These are phyloP conservation scores for Globisporangium radiosum DNA, from an alignment of 352 stramenopile genomes.

Conservation along the genomic window DNA sequence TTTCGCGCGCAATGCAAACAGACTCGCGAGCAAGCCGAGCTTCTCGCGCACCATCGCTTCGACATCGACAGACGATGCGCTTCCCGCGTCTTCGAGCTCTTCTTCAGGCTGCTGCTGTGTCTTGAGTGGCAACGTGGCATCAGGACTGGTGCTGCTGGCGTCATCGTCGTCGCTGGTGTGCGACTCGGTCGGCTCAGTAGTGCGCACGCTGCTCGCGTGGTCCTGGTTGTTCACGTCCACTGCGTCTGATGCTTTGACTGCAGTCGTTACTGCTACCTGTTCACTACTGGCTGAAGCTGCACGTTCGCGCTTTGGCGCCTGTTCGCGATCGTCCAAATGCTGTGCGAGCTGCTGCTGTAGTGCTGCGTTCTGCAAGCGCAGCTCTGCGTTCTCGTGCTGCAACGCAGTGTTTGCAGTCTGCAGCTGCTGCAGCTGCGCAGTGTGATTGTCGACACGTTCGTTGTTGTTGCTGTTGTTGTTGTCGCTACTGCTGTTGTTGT, in stretches of 20 bases:
- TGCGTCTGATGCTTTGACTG: no score
- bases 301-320: neutral
- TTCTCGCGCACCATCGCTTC: constrained; percentile 18
- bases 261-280: neutral
- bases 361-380: neutral
- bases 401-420: neutral
- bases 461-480: neutral
- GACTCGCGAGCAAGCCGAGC: constrained; percentile 18
- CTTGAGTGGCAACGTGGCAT: neutral
- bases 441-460: neutral
- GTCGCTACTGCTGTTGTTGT: neutral
- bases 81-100: neutral
- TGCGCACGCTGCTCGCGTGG: neutral
- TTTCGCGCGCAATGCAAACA: constrained; percentile 19
- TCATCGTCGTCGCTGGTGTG: neutral
- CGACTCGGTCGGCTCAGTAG: constrained; percentile 4
- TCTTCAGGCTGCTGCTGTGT: constrained; percentile 5
- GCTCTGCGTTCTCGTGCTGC: neutral
- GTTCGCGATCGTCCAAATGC: no score
- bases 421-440: neutral
- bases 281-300: neutral
- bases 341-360: neutral
- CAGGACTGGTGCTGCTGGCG: neutral
- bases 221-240: constrained; percentile 1
- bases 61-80: neutral